phyloP scores from a whole-genome alignment of 2,329 filamentous ascomycete species.

The Cryoendolithus antarcticus region DNA sequence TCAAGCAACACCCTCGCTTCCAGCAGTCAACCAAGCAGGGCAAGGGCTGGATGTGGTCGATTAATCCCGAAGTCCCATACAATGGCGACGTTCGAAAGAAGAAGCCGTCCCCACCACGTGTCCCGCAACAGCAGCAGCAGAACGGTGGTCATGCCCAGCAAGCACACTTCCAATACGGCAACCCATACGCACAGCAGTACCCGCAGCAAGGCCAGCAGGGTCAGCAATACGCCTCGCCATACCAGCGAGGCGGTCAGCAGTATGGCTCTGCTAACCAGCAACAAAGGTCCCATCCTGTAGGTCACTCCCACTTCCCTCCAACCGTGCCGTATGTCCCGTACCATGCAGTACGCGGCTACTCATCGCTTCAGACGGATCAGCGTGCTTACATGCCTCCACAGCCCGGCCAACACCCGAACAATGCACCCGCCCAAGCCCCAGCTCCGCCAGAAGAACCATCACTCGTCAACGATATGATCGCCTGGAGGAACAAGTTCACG shows the following conservation, averaged over 20 bases:
- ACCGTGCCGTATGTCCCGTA: too few relatives aligned
- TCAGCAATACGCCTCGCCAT: slow-evolving; percentile 7
- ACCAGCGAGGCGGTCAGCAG: slow-evolving; percentile 7
- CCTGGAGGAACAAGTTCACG: too few relatives aligned
- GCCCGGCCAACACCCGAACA: too few relatives aligned
- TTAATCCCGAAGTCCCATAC: slow-evolving; percentile 46
- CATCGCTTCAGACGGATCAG: too few relatives aligned
- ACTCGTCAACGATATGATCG: too few relatives aligned
- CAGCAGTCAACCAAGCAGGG: slow-evolving; percentile 47
- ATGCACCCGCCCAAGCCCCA: too few relatives aligned
- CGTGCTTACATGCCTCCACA: too few relatives aligned
- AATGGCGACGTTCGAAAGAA: slow-evolving; percentile 44
- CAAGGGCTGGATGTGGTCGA: slow-evolving; percentile 52
- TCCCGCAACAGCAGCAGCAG: slow-evolving; percentile 10
- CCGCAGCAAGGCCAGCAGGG: slow-evolving; percentile 9
- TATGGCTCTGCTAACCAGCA: slow-evolving; percentile 4
- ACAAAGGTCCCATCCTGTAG: slow-evolving; percentile 4
- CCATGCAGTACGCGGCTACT: too few relatives aligned
- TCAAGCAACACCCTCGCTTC: slow-evolving; percentile 47
- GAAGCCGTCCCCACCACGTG: slow-evolving; percentile 29
- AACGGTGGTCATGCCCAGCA: slow-evolving; percentile 10
- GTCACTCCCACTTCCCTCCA: background rate
- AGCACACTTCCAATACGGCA: slow-evolving; percentile 7
- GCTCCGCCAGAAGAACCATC: too few relatives aligned
- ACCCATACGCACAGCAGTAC: slow-evolving; percentile 8